These are phyloP conservation scores for Calocybe cyanea DNA, from an alignment of 768 basidiomycete genomes.

Conservation along the genomic window DNA sequence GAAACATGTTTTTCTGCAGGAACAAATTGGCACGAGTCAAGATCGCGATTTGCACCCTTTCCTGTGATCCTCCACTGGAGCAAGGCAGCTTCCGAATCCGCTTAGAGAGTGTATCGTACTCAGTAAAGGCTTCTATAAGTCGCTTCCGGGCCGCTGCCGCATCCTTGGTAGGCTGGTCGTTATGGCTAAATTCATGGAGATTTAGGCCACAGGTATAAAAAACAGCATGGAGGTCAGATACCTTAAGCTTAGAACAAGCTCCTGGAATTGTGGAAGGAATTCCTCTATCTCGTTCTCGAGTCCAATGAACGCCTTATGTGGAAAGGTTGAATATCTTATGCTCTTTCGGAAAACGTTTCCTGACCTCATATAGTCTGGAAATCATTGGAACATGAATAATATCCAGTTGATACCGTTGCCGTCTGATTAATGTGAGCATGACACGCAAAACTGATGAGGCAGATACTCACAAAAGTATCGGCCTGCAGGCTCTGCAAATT, in stretches of 20 bases:
- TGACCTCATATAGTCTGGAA: conserved; percentile 67
- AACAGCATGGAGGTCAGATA: conserved; percentile 24
- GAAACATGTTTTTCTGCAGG: conserved; percentile 87
- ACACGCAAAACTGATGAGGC: conserved; percentile 7
- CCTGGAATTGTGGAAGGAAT: conserved; percentile 83
- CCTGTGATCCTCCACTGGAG: conserved; percentile 67
- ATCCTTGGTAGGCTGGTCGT: conserved; percentile 58
- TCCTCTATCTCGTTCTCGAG: conserved; percentile 92
- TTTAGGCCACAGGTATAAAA: neutral
- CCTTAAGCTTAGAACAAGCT: conserved; percentile 71
- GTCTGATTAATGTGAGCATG: conserved; percentile 42
- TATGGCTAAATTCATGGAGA: conserved; percentile 23
- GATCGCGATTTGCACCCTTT: conserved; percentile 81
- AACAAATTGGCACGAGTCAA: conserved; percentile 73
- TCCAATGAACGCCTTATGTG: conserved; percentile 53
- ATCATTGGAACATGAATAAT: conserved; percentile 54
- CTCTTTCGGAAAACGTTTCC: conserved; percentile 4
- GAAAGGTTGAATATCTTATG: neutral
- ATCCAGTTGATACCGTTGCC: conserved; percentile 77
- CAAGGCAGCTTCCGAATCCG: conserved; percentile 74
- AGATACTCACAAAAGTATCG: conserved; percentile 65
- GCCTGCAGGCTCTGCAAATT: conserved; percentile 81
- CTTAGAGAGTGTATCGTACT: conserved; percentile 87
- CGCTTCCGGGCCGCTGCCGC: conserved; percentile 72
- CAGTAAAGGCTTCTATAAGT: conserved; percentile 78